Evolutionary conservation across 2,329 filamentous ascomycete species (phyloP).

Genomic region (Fusarium solani-melongenae): DNA sequence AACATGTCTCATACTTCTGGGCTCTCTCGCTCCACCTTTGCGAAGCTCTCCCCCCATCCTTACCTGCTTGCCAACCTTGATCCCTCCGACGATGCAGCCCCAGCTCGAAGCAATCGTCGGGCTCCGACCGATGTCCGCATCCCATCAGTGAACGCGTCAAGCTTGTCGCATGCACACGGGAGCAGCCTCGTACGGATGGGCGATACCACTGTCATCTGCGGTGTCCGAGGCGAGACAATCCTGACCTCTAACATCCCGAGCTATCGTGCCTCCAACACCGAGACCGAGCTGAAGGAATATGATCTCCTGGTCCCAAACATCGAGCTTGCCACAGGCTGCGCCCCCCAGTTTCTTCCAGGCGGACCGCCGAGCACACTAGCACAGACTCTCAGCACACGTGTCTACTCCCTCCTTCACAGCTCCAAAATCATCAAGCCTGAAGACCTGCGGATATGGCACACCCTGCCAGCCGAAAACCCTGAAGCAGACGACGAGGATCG

Average conservation of each 20-base stretch:
- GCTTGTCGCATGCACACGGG: slow-evolving; percentile 88
- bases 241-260: slow-evolving; percentile 78
- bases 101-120: slow-evolving; percentile 85
- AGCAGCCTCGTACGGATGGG: slow-evolving; percentile 89
- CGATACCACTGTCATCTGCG: slow-evolving; percentile 94
- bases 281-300: slow-evolving; percentile 66
- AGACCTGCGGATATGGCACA: slow-evolving; percentile 80
- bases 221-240: slow-evolving; percentile 87
- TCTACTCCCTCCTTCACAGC: slow-evolving; percentile 80
- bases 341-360: slow-evolving; percentile 86
- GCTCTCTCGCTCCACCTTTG: slow-evolving; percentile 77
- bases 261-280: slow-evolving; percentile 60
- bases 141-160: slow-evolving; percentile 83
- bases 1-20: slow-evolving; percentile 50
- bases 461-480: slow-evolving; percentile 59
- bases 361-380: slow-evolving; percentile 82
- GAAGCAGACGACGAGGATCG: slow-evolving; percentile 56
- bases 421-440: slow-evolving; percentile 73
- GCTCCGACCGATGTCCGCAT: slow-evolving; percentile 74
- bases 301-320: slow-evolving; percentile 92
- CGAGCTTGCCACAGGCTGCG: slow-evolving; percentile 90
- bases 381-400: slow-evolving; percentile 84
- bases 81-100: slow-evolving; percentile 58
- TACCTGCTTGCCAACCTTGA: slow-evolving; percentile 91
- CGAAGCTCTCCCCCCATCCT: slow-evolving; percentile 87